These are phyloP conservation scores for Ceratobasidium sp. DNA, from an alignment of 1,284 basidiomycete genomes.

Conservation along the genomic window DNA sequence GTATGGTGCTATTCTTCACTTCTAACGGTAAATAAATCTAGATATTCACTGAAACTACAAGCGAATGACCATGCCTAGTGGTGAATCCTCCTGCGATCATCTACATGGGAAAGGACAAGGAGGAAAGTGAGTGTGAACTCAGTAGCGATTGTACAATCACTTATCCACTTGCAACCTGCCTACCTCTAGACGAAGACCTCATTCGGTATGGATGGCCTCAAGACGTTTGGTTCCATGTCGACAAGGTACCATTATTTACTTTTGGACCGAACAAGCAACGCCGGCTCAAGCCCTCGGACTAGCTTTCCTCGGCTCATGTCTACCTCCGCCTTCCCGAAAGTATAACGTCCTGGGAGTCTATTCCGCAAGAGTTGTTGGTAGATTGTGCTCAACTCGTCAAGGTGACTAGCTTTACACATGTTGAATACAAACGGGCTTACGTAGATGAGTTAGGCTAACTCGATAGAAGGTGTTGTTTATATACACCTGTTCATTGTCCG, in stretches of 20 bases:
- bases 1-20: constrained; percentile 63
- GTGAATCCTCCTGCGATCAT: constrained; percentile 72
- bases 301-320: constrained; percentile 92
- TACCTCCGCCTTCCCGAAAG: constrained; percentile 84
- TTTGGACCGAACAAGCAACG: no score
- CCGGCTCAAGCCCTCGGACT: constrained; percentile 60
- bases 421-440: neutral
- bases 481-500: neutral
- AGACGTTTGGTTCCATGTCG: constrained; percentile 64
- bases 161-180: neutral
- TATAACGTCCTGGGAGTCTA: constrained; percentile 83
- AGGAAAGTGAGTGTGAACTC: constrained; percentile 73
- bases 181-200: constrained; percentile 81
- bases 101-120: constrained; percentile 97
- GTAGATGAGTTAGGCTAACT: constrained; percentile 67
- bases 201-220: constrained; percentile 81
- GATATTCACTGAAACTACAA: neutral
- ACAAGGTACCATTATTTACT: constrained; percentile 49
- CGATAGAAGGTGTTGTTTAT: constrained; percentile 80
- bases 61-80: constrained; percentile 44
- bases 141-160: neutral
- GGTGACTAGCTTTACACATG: constrained; percentile 36
- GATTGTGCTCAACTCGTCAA: constrained; percentile 97
- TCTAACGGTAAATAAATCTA: constrained; percentile 51
- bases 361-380: constrained; percentile 78